Percentiles rank a stretch among this genome's conserved stretches.
Conservation (phyloP, 2,329 filamentous ascomycete genomes). For the Byssoonygena ceratinophila region DNA sequence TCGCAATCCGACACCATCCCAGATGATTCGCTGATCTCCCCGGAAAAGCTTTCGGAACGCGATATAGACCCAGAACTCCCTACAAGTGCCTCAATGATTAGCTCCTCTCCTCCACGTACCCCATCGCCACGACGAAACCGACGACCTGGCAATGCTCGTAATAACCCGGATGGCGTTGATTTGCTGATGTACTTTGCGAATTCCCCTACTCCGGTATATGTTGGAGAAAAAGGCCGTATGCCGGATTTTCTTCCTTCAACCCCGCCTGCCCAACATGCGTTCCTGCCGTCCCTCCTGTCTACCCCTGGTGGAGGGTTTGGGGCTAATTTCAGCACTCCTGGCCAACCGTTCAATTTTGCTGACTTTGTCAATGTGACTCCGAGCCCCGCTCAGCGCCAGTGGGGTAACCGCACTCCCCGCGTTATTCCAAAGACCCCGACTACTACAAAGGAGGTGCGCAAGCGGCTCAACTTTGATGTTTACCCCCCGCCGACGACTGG, state of each 20-base stretch:
- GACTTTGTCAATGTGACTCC: conserved; percentile 98
- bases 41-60: conserved; percentile 48
- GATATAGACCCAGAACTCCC: conserved; percentile 78
- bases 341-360: conserved; percentile 80
- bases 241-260: conserved; percentile 57
- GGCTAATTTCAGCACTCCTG: conserved; percentile 65
- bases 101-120: conserved; percentile 75
- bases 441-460: conserved; percentile 56
- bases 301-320: conserved; percentile 61
- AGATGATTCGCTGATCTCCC: conserved; percentile 33
- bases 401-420: conserved; percentile 50
- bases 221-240: conserved; percentile 36
- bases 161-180: conserved; percentile 69
- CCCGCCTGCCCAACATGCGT: conserved; percentile 56
- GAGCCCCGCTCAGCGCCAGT: conserved; percentile 79
- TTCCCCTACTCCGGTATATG: conserved; percentile 74
- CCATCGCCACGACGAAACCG: conserved; percentile 53
- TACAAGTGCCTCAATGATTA: conserved; percentile 44
- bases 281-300: conserved; percentile 42
- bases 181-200: conserved; percentile 75
- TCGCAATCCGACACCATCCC: conserved; percentile 59
- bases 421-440: conserved; percentile 55
- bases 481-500: conserved; percentile 48
- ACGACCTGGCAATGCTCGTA: conserved; percentile 45
- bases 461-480: conserved; percentile 72